Evolutionary conservation across 352 stramenopile genomes (phyloP).

Genomic region (Globisporangium rhizosaccharum): DNA sequence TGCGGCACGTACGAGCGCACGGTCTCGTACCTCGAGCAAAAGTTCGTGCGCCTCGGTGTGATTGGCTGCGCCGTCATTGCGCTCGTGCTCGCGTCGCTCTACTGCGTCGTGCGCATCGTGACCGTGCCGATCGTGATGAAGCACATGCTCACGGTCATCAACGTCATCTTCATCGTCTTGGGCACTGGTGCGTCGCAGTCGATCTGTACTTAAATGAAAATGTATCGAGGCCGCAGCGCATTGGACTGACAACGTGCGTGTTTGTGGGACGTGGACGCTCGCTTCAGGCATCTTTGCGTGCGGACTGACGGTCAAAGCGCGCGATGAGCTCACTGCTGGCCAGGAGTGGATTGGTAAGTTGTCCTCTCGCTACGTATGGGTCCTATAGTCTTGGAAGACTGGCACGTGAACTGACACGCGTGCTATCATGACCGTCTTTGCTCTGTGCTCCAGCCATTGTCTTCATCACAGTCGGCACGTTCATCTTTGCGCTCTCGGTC

Average conservation of each 20-base stretch:
- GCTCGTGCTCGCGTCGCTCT: slow-evolving; percentile 53
- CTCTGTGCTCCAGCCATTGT: slow-evolving; percentile 33
- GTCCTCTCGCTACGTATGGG: neutral
- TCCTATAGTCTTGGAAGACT: neutral
- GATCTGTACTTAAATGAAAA: no score
- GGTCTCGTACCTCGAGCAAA: slow-evolving; percentile 38
- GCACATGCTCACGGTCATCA: slow-evolving; percentile 73
- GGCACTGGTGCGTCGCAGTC: slow-evolving; percentile 22
- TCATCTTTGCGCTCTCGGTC: slow-evolving; percentile 58
- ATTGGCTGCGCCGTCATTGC: slow-evolving; percentile 42
- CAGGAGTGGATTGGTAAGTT: slow-evolving; percentile 70
- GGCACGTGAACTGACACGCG: neutral
- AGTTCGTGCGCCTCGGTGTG: slow-evolving; percentile 40
- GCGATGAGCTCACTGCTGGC: slow-evolving; percentile 59
- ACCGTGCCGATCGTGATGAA: slow-evolving; percentile 87
- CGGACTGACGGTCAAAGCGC: slow-evolving; percentile 47
- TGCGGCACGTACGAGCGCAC: slow-evolving; percentile 54
- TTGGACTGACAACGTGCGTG: no score
- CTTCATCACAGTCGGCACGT: slow-evolving; percentile 65
- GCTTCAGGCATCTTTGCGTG: slow-evolving; percentile 43
- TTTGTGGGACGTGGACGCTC: neutral
- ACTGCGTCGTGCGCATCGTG: slow-evolving; percentile 79
- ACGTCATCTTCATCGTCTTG: slow-evolving; percentile 60
- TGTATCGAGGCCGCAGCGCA: no score
- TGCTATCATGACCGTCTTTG: neutral